These are phyloP conservation scores for Leptographium flavum DNA, from an alignment of 2,329 filamentous ascomycete species.

Conservation along the genomic window DNA sequence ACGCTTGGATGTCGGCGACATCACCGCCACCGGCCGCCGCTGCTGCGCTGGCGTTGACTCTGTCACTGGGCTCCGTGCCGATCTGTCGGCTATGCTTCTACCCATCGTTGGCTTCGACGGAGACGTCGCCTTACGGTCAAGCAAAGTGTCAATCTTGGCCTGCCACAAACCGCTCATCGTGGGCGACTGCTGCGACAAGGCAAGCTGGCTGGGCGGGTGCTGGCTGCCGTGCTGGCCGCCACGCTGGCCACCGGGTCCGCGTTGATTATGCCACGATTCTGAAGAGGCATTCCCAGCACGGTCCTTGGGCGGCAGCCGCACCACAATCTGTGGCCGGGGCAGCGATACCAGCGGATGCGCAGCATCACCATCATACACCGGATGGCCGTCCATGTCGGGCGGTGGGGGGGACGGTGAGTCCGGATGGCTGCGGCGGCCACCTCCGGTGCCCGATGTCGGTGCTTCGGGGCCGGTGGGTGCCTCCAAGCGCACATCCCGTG, in stretches of 20 bases:
- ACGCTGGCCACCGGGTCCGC: too few relatives aligned
- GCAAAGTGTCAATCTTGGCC: slow-evolving; percentile 65
- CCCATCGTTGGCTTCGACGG: slow-evolving; percentile 39
- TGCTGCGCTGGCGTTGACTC: not conserved
- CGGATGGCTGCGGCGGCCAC: slow-evolving; percentile 18
- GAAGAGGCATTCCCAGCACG: too few relatives aligned
- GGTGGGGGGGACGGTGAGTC: slow-evolving; percentile 58
- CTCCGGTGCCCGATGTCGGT: not conserved
- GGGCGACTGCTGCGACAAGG: too few relatives aligned
- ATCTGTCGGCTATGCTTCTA: not conserved
- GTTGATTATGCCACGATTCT: too few relatives aligned
- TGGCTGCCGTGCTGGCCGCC: too few relatives aligned
- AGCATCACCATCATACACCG: slow-evolving; percentile 54
- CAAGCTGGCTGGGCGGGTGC: too few relatives aligned
- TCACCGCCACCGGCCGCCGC: not conserved
- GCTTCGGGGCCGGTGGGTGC: slow-evolving; percentile 4
- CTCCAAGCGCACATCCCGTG: slow-evolving; percentile 30
- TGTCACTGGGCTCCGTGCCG: not conserved
- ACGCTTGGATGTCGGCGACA: too few relatives aligned
- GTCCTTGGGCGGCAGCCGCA: slow-evolving; percentile 58
- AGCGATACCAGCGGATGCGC: slow-evolving; percentile 54
- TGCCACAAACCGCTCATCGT: slow-evolving; percentile 37
- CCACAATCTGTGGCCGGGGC: slow-evolving; percentile 57
- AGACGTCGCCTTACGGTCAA: slow-evolving; percentile 49
- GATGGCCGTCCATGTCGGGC: slow-evolving; percentile 54